Evolutionary conservation across 1,139 yeast genomes (phyloP).

Genomic region (Yamadazyma conglobata): DNA sequence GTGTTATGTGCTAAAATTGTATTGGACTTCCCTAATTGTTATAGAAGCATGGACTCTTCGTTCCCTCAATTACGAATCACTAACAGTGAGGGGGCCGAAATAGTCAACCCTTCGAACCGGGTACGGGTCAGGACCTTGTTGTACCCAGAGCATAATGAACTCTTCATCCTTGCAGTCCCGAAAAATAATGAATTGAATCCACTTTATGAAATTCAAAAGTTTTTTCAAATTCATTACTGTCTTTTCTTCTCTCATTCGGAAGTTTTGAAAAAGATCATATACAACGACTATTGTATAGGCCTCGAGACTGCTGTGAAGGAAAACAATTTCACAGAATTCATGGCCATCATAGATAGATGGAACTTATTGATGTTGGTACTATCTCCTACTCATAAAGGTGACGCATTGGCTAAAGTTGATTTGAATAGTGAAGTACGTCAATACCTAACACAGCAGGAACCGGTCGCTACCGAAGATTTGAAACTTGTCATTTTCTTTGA

Average conservation of each 20-base stretch:
- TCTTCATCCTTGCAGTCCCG: slow-evolving; percentile 41
- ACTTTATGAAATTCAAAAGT: slow-evolving; percentile 61
- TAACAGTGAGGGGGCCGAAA: slow-evolving; percentile 15
- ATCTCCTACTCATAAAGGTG: slow-evolving; percentile 23
- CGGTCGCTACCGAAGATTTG: slow-evolving; percentile 15
- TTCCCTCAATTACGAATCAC: slow-evolving; percentile 32
- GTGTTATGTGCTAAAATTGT: slow-evolving; percentile 31
- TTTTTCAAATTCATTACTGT: slow-evolving; percentile 41
- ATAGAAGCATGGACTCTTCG: slow-evolving; percentile 32
- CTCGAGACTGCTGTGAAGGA: slow-evolving; percentile 30
- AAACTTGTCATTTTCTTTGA: slow-evolving; percentile 23
- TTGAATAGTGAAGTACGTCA: slow-evolving; percentile 32
- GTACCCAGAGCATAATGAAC: slow-evolving; percentile 41
- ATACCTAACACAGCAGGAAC: slow-evolving; percentile 4
- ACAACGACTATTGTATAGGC: slow-evolving; percentile 30
- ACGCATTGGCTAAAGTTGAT: slow-evolving; percentile 17
- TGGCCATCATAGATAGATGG: slow-evolving; percentile 42
- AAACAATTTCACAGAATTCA: slow-evolving; percentile 33
- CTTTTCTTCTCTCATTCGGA: slow-evolving; percentile 39
- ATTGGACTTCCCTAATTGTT: slow-evolving; percentile 25
- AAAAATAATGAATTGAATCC: slow-evolving; percentile 65
- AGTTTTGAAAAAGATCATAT: slow-evolving; percentile 32
- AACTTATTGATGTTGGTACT: slow-evolving; percentile 35
- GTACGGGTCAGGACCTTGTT: slow-evolving; percentile 35
- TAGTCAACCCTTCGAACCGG: slow-evolving; percentile 28